Evolutionary conservation across 2,329 filamentous ascomycete species (phyloP).

Genomic region (Aspergillus chevalieri): DNA sequence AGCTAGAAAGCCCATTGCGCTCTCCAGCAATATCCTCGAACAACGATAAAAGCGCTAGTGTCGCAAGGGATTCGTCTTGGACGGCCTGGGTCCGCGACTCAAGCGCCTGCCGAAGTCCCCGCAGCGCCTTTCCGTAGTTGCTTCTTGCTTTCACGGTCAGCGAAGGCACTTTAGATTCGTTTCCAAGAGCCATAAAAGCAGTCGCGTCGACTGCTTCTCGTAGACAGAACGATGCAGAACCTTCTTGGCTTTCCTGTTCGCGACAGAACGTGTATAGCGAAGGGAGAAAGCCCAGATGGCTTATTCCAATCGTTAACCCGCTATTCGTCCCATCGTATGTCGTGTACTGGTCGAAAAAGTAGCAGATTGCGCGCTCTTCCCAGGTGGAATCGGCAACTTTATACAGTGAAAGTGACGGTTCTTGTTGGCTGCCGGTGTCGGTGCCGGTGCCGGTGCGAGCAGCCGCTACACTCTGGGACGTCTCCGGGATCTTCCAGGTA

Average conservation of each 20-base stretch:
- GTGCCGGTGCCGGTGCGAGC: neutral
- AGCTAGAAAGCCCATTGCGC: constrained; percentile 28
- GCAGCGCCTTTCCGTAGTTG: constrained; percentile 27
- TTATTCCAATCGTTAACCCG: constrained; percentile 19
- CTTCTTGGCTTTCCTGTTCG: constrained; percentile 11
- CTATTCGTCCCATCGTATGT: constrained; percentile 12
- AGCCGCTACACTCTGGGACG: neutral
- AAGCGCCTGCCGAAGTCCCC: constrained; percentile 24
- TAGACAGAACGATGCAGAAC: constrained; percentile 22
- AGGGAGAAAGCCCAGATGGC: constrained; percentile 33
- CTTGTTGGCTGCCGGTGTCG: neutral
- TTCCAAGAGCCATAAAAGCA: constrained; percentile 28
- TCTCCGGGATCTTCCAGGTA: neutral
- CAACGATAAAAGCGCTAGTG: constrained; percentile 30
- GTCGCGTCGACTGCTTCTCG: constrained; percentile 30
- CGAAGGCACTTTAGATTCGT: constrained; percentile 19
- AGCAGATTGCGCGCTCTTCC: constrained; percentile 34
- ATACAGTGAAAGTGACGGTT: constrained; percentile 11
- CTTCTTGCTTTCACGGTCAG: constrained; percentile 25
- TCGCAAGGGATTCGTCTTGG: constrained; percentile 33
- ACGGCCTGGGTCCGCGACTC: constrained; percentile 22
- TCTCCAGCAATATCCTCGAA: constrained; percentile 37
- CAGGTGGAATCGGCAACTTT: constrained; percentile 25
- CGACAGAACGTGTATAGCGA: constrained; percentile 26
- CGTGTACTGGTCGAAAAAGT: constrained; percentile 38